Evolutionary conservation across 768 basidiomycete species (phyloP).

Genomic region (Tremella fuciformis): DNA sequence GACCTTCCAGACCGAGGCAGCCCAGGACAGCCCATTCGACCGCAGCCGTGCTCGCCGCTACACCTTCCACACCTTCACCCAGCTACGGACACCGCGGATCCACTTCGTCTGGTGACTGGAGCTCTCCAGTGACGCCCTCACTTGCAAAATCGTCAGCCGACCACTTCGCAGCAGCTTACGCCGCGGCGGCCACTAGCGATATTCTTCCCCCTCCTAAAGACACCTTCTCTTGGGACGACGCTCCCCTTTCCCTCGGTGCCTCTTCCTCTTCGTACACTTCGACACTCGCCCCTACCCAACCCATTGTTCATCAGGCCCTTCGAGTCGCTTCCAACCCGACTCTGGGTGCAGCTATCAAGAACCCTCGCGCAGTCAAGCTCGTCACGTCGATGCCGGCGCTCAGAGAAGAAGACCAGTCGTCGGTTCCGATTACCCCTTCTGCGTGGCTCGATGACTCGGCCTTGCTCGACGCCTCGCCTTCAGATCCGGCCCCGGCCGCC

Average conservation of each 20-base stretch:
- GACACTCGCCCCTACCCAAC: slow-evolving; percentile 16
- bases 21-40: slow-evolving; percentile 7
- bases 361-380: slow-evolving; percentile 23
- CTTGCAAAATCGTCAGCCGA: slow-evolving; percentile 30
- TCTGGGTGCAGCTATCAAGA: slow-evolving; percentile 22
- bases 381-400: slow-evolving; percentile 42
- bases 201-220: slow-evolving; percentile 9
- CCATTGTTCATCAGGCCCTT: slow-evolving; percentile 13
- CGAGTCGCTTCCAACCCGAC: slow-evolving; percentile 42
- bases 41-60: neutral
- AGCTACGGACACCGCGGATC: slow-evolving; percentile 13
- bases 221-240: slow-evolving; percentile 36
- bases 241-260: slow-evolving; percentile 19
- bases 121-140: slow-evolving; percentile 30
- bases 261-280: slow-evolving; percentile 34
- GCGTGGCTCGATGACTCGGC: slow-evolving; percentile 34
- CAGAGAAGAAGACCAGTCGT: slow-evolving; percentile 31
- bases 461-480: neutral
- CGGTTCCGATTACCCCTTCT: slow-evolving; percentile 8
- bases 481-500: neutral
- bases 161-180: slow-evolving; percentile 14
- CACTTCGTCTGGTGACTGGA: slow-evolving; percentile 29
- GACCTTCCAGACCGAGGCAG: slow-evolving; percentile 13
- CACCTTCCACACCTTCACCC: neutral
- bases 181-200: slow-evolving; percentile 9